These are phyloP conservation scores for Dichotomocladium elegans DNA, from an alignment of 371 early-diverging fungal species.

Conservation along the genomic window DNA sequence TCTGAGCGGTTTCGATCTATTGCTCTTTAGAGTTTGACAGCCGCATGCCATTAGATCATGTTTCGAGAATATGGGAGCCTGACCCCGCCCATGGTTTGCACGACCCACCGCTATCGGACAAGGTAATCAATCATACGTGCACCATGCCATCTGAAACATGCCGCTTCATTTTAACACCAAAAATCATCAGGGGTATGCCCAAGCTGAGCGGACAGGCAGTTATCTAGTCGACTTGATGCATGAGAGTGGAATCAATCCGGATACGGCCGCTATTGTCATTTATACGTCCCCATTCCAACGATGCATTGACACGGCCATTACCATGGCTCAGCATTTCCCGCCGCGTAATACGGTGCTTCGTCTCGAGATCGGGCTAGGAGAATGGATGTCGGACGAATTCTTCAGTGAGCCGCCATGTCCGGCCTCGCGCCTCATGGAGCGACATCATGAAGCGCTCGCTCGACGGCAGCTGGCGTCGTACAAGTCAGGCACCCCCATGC, in stretches of 20 bases:
- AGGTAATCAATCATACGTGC: slow-evolving; percentile 9
- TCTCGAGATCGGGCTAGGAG: slow-evolving; percentile 36
- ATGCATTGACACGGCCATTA: slow-evolving; percentile 41
- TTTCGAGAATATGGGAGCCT: slow-evolving; percentile 32
- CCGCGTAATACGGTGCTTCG: slow-evolving; percentile 18
- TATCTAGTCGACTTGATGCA: slow-evolving; percentile 16
- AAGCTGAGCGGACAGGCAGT: slow-evolving; percentile 28
- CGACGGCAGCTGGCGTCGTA: slow-evolving; percentile 18
- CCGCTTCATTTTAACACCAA: neutral
- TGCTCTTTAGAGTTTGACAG: neutral
- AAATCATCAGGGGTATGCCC: slow-evolving; percentile 21
- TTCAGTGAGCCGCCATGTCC: slow-evolving; percentile 31
- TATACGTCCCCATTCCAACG: slow-evolving; percentile 47
- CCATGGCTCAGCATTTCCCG: slow-evolving; percentile 21
- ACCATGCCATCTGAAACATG: neutral
- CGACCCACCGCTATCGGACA: slow-evolving; percentile 37
- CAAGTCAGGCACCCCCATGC: neutral
- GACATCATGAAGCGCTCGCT: slow-evolving; percentile 33
- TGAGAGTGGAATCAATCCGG: slow-evolving; percentile 16
- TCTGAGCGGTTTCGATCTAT: no score
- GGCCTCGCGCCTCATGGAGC: slow-evolving; percentile 21
- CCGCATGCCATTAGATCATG: slow-evolving; percentile 23
- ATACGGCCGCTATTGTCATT: slow-evolving; percentile 20
- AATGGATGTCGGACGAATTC: slow-evolving; percentile 45
- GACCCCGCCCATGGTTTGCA: slow-evolving; percentile 38